Conservation (phyloP, 768 basidiomycete species). For the Panellus pusillus region DNA sequence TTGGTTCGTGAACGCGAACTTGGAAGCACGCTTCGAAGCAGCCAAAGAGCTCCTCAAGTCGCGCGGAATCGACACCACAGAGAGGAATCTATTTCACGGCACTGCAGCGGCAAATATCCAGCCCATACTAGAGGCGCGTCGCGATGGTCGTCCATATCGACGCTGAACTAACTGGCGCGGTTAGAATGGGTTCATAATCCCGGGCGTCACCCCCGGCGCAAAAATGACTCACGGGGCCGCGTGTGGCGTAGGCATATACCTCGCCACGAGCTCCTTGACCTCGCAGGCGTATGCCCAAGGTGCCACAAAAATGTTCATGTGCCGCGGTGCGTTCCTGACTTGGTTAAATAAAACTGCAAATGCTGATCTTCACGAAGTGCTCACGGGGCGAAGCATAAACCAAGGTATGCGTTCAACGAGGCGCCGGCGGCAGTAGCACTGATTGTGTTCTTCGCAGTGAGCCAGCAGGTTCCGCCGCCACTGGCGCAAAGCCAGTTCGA, state of each 20-base stretch:
- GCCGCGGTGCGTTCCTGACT: conserved; percentile 1
- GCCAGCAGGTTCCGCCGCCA: neutral
- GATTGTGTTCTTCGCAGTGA: no score
- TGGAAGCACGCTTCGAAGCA: conserved; percentile 11
- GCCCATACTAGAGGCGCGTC: conserved; percentile 9
- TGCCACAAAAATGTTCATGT: conserved; percentile 12
- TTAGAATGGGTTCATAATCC: conserved; percentile 13
- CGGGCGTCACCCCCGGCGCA: conserved; percentile 7
- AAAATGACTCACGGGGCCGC: neutral
- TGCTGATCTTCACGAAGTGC: neutral
- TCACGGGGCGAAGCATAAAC: conserved; percentile 1
- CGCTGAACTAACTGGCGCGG: neutral
- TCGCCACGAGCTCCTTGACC: conserved; percentile 1
- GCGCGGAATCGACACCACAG: conserved; percentile 6
- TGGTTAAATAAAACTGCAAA: neutral
- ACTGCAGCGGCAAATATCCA: conserved; percentile 12
- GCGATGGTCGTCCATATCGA: no score
- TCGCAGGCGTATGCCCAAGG: conserved; percentile 9
- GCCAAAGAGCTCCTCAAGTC: conserved; percentile 10
- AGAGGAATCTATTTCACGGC: conserved; percentile 17
- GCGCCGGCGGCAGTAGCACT: no score
- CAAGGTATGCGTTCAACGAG: neutral
- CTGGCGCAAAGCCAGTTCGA: conserved; percentile 4
- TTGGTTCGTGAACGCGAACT: conserved; percentile 17
- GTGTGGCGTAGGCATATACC: conserved; percentile 10